Percentiles rank a stretch among this genome's conserved stretches.
phyloP scores from a whole-genome alignment of 2,329 filamentous ascomycete species.

The Fusarium chaquense region DNA sequence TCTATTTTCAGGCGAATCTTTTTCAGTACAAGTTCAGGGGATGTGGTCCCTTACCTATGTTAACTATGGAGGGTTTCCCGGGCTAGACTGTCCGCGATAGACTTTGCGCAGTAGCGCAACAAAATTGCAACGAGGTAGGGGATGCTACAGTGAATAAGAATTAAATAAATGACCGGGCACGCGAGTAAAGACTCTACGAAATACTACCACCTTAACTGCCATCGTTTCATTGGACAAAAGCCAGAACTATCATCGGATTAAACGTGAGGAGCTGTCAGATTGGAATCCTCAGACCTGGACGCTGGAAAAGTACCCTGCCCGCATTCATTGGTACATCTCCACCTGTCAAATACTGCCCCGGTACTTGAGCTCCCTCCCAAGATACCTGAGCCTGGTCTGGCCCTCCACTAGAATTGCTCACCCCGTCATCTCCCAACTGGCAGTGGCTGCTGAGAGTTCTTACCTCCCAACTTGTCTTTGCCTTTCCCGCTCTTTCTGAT shows the following conservation, averaged over 20 bases:
- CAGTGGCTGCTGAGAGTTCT: conserved; percentile 32
- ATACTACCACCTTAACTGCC: conserved; percentile 13
- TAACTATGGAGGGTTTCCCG: conserved; percentile 4
- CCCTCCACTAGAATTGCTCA: conserved; percentile 24
- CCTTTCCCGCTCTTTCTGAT: conserved; percentile 42
- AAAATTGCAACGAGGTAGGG: conserved; percentile 4
- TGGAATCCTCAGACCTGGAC: conserved; percentile 9
- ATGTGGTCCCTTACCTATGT: conserved; percentile 1
- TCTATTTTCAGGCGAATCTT: conserved; percentile 3
- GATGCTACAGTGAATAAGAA: neutral
- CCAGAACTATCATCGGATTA: conserved; percentile 12
- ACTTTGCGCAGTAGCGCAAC: conserved; percentile 16
- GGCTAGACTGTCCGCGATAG: neutral
- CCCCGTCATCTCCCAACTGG: conserved; percentile 32
- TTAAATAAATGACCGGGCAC: conserved; percentile 19
- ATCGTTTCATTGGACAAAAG: conserved; percentile 32
- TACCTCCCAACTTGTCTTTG: conserved; percentile 33
- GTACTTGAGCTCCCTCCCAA: conserved; percentile 34
- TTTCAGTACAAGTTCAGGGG: conserved; percentile 28
- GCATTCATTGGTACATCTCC: conserved; percentile 26
- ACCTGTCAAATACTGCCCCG: neutral
- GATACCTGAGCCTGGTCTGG: conserved; percentile 19
- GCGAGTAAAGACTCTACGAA: conserved; percentile 15
- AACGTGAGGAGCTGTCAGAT: conserved; percentile 30
- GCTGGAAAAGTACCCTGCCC: conserved; percentile 23